Base-by-base conservation (phyloP, 2,329 filamentous ascomycete species). In the Arthrobotrys musiformis region DNA sequence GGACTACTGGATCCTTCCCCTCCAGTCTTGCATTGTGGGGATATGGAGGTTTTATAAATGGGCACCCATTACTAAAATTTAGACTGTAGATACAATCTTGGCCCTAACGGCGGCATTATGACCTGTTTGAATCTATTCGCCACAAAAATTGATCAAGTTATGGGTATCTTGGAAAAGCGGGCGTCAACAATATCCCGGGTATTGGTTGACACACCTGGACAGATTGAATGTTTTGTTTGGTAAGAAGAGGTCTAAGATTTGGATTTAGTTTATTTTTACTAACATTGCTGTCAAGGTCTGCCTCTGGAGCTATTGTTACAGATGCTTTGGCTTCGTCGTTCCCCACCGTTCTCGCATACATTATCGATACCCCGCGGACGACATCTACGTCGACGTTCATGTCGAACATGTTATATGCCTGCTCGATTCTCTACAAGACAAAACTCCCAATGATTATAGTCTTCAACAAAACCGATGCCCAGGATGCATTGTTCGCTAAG, bases 401-500 rank as follows among this genome's bases (percentile, higher is more conserved):
- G 95, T 96, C 92, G 83, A 99, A 99, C 85, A 99, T 99, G 95
- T 90, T 99, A 48, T 99, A 99, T 84, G 95, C 95, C 22, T 98
- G 95, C 87, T 97, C 92, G 76, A 99, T 99, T 79, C 88, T 99
- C 15, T 99, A 99, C 88, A 98, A 98, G 86, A 98, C 94, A 1
- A 97, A 97, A 83, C 87, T 99, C 0, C 95, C 95, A 24, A 99
- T 99, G 95, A 96, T 99, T 66, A 86, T 99, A 6, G 95, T 99
- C 9, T 98, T 99, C 87, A 99, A 99, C 87, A 99, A 99, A 86
- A 97, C 94, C 0, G 95, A 99, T 82, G 93, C 97, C 46, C 93
- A 97, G 83, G 92, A 96, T 81, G 93, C 93, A 0, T 88, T 89
- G 26, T 97, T 97, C 82, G 95, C 94, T 0, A 95, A 94, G 85